Conservation (phyloP, 352 stramenopile species). For the Globisporangium cederbergense region DNA sequence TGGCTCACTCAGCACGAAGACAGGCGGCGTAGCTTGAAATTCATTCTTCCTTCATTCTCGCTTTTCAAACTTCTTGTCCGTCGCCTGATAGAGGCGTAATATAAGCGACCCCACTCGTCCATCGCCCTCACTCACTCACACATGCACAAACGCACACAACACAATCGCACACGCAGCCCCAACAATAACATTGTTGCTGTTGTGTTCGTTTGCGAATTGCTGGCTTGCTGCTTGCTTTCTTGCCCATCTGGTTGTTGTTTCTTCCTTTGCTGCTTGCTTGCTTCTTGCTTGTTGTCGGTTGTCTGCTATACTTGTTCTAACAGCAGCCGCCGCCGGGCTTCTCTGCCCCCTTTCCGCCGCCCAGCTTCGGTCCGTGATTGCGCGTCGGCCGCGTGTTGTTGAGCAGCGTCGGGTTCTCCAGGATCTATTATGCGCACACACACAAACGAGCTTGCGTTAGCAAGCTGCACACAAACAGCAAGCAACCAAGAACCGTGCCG, state of each 20-base stretch:
- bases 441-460: neutral
- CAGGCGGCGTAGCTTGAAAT: neutral
- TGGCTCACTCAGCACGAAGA: no score
- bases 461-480: neutral
- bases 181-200: conserved; percentile 1
- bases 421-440: conserved; percentile 49
- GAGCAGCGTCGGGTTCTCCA: conserved; percentile 88
- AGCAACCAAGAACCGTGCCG: no score
- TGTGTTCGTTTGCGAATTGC: neutral
- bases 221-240: neutral
- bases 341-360: conserved; percentile 48
- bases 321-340: conserved; percentile 44
- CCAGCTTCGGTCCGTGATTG: conserved; percentile 25
- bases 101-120: neutral
- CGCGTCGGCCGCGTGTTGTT: conserved; percentile 70
- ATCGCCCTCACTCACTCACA: conserved; percentile 1
- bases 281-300: neutral
- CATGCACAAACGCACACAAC: neutral
- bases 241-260: neutral
- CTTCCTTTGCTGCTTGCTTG: neutral
- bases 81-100: neutral
- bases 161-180: neutral
- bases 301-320: conserved; percentile 2
- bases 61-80: neutral
- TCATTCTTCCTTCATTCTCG: neutral